Conservation (phyloP, 2,329 filamentous ascomycete species). For the Arachnopeziza araneosa region DNA sequence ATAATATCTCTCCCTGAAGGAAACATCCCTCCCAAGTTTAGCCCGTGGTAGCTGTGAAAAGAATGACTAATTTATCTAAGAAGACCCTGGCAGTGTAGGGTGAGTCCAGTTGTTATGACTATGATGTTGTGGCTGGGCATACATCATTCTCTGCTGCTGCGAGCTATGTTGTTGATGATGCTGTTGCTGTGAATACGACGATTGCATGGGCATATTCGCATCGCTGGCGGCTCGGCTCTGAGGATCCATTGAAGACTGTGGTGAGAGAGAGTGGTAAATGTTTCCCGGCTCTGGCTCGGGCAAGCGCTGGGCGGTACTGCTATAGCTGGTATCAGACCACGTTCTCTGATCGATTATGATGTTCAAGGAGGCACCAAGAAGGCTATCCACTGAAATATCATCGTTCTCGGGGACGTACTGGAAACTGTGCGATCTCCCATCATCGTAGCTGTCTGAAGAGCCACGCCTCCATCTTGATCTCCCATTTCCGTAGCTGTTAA, state of each 20-base stretch:
- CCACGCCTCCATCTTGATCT: not conserved
- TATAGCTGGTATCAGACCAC: not conserved
- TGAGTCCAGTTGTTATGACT: not conserved
- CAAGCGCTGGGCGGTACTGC: not conserved
- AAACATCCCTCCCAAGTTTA: not conserved
- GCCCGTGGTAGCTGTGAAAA: not conserved
- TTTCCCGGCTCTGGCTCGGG: not conserved
- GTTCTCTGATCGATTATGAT: not conserved
- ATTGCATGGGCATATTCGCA: not conserved
- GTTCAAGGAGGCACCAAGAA: not conserved
- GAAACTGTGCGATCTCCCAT: not conserved
- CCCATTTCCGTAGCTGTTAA: not conserved
- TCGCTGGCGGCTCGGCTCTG: not conserved
- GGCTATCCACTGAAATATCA: not conserved
- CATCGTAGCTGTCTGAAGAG: not conserved
- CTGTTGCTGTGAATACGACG: not conserved
- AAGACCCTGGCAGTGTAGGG: not conserved
- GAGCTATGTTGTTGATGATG: not conserved
- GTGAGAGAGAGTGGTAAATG: not conserved
- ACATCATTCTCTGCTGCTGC: not conserved
- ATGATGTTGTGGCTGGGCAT: not conserved
- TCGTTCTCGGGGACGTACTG: not conserved
- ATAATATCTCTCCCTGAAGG: not conserved
- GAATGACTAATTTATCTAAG: not conserved
- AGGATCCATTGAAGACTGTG: not conserved